Percentiles rank a stretch among this genome's conserved stretches.
Conservation (phyloP, 176 grass and related monocot species). For the Lolium multiflorum region DNA sequence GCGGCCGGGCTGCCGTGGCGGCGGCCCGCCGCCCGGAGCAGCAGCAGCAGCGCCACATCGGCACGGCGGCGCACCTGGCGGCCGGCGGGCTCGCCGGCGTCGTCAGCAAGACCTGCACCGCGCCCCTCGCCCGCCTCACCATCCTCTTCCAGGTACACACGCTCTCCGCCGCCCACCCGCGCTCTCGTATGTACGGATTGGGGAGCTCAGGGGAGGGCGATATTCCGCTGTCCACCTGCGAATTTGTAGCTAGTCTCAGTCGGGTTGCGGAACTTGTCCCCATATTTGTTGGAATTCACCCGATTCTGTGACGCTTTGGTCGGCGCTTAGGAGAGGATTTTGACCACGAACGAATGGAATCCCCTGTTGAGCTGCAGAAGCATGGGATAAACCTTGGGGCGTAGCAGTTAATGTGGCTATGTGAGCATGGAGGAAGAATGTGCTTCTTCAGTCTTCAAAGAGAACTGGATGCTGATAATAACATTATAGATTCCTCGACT, state of each 20-base stretch:
- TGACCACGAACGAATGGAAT: background rate
- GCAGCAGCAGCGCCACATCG: conserved; percentile 58
- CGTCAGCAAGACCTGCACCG: conserved; percentile 92
- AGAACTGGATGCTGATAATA: background rate
- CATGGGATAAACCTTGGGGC: background rate
- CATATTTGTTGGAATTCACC: background rate
- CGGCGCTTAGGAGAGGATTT: conserved; percentile 7
- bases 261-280: too few species aligned
- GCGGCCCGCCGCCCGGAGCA: conserved; percentile 20
- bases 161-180: too few species aligned
- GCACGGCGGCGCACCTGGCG: conserved; percentile 36
- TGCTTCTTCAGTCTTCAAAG: background rate
- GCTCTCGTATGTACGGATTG: too few species aligned
- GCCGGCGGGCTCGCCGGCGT: too few species aligned
- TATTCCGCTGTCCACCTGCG: too few species aligned
- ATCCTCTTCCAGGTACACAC: conserved; percentile 81
- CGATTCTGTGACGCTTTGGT: background rate
- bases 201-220: too few species aligned
- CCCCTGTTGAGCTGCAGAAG: background rate
- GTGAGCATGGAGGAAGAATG: background rate
- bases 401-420: background rate
- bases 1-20: too few species aligned
- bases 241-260: too few species aligned
- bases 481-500: background rate
- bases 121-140: conserved; percentile 84